Conservation (phyloP, 2,329 filamentous ascomycete genomes). For the Aureobasidium uvarum region DNA sequence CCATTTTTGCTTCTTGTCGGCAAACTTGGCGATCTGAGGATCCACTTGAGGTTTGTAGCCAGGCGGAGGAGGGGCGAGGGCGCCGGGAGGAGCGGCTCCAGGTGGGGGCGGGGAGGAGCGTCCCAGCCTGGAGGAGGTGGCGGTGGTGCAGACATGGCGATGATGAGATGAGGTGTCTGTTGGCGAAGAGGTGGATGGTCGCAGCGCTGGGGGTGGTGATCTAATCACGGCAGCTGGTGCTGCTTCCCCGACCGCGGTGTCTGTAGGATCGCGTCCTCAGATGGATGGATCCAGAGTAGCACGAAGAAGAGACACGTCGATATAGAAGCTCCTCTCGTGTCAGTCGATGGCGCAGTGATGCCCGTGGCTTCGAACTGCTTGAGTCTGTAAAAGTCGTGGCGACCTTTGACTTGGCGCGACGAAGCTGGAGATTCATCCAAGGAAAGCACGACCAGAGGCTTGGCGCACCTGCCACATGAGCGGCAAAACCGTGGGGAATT, state of each 20-base stretch:
- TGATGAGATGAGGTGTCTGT: not conserved
- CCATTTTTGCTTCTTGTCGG: slow-evolving; percentile 99
- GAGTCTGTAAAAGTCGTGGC: slow-evolving; percentile 25
- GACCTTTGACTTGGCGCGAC: slow-evolving; percentile 11
- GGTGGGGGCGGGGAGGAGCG: slow-evolving; percentile 48
- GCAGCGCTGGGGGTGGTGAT: slow-evolving; percentile 22
- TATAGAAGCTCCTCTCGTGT: not conserved
- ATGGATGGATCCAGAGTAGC: not conserved
- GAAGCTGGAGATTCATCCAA: not conserved
- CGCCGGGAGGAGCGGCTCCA: slow-evolving; percentile 50
- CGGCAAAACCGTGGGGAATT: not conserved
- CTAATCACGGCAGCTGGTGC: slow-evolving; percentile 26
- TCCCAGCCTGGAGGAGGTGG: slow-evolving; percentile 64
- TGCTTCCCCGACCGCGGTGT: slow-evolving; percentile 24
- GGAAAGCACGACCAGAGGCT: slow-evolving; percentile 4
- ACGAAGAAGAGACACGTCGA: slow-evolving; percentile 7
- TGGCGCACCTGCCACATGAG: not conserved
- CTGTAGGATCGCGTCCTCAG: not conserved
- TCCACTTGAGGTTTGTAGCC: slow-evolving; percentile 79
- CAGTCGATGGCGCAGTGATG: slow-evolving; percentile 11
- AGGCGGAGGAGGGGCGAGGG: slow-evolving; percentile 70
- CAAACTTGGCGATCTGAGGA: slow-evolving; percentile 87
- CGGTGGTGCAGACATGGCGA: slow-evolving; percentile 55
- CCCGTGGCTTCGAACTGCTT: slow-evolving; percentile 14
- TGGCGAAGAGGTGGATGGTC: slow-evolving; percentile 1